These are phyloP conservation scores for Eucalyptus camaldulensis DNA, from an alignment of 345 rosid species.

Conservation along the genomic window DNA sequence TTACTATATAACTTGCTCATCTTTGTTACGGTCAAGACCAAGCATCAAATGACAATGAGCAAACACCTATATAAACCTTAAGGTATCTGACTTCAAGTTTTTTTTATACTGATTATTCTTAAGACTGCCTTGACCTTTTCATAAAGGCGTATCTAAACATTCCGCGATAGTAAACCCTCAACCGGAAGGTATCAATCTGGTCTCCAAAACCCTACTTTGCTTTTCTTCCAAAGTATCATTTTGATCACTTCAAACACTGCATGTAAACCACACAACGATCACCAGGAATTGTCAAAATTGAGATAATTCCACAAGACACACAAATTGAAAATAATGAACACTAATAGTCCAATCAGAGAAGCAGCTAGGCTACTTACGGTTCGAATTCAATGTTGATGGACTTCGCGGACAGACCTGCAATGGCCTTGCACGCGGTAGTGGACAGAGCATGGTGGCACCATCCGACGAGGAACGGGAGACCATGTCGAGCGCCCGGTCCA, in stretches of 20 bases:
- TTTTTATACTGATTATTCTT: no score
- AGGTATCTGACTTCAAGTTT: no score
- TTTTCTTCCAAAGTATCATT: background rate
- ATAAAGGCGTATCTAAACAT: no score
- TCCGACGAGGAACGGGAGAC: slow-evolving; percentile 15
- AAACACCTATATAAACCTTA: no score
- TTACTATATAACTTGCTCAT: no score
- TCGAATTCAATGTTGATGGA: slow-evolving; percentile 29
- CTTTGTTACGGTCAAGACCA: no score
- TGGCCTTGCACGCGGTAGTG: slow-evolving; percentile 10
- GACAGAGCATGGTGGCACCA: slow-evolving; percentile 35
- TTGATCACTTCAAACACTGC: background rate
- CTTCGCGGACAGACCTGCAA: slow-evolving; percentile 5
- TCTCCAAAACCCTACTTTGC: background rate
- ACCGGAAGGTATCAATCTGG: no score
- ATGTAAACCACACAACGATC: background rate
- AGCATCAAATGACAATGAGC: no score
- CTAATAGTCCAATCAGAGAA: background rate
- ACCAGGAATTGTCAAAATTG: background rate
- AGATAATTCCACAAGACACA: background rate
- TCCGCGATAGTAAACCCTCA: no score
- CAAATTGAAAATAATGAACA: no score
- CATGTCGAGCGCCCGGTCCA: slow-evolving; percentile 21
- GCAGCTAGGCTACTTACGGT: slow-evolving; percentile 11
- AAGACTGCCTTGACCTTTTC: no score